Evolutionary conservation across 2,329 filamentous ascomycete genomes (phyloP).

Genomic region (Fusarium decemcellulare): DNA sequence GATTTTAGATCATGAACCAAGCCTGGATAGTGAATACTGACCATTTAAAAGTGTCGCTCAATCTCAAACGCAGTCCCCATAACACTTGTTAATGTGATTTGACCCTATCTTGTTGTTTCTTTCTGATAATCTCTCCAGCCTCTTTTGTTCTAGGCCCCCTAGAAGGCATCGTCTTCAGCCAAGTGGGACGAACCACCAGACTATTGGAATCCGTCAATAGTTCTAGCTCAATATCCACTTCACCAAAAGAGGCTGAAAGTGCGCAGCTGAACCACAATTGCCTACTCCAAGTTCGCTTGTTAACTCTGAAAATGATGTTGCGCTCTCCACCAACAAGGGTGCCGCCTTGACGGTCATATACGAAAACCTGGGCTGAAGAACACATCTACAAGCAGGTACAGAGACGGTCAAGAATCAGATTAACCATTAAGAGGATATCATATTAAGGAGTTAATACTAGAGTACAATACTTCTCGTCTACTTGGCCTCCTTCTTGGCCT

Average conservation of each 20-base stretch:
- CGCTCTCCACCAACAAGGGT: no score
- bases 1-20: no score
- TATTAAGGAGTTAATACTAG: background rate
- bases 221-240: background rate
- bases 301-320: no score
- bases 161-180: background rate
- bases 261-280: background rate
- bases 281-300: no score
- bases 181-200: background rate
- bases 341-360: no score
- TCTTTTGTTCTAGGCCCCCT: background rate
- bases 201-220: background rate
- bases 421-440: constrained; percentile 9
- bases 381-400: no score
- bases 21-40: no score
- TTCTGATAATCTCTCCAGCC: background rate
- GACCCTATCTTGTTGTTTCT: background rate
- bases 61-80: no score
- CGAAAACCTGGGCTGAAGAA: no score
- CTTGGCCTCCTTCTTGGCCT: constrained; percentile 64
- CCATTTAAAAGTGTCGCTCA: no score
- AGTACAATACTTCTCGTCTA: constrained; percentile 40
- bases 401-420: background rate
- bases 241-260: background rate
- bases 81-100: background rate